A percentile compares a stretch with the other conserved stretches of the same genome.
Evolutionary conservation across 768 basidiomycete species (phyloP).

Genomic region (Suillus clintonianus): DNA sequence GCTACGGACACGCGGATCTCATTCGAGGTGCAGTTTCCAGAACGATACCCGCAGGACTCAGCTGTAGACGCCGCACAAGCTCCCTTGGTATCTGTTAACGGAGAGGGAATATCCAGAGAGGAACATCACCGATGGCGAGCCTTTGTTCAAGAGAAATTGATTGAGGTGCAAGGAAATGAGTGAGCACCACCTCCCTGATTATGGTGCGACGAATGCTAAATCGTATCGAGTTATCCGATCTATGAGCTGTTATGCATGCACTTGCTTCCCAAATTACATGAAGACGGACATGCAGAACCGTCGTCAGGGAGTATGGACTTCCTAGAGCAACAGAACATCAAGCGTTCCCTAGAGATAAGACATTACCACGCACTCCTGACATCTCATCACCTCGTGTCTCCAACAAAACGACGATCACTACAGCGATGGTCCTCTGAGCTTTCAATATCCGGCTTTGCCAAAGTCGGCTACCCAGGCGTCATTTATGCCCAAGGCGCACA

Average conservation of each 20-base stretch:
- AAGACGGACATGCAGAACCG: constrained; percentile 22
- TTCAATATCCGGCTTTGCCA: constrained; percentile 63
- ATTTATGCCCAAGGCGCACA: constrained; percentile 68
- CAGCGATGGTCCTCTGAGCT: constrained; percentile 59
- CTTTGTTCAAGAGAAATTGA: constrained; percentile 38
- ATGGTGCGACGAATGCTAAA: neutral
- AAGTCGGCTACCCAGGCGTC: constrained; percentile 74
- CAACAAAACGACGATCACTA: constrained; percentile 60
- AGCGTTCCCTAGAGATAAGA: neutral
- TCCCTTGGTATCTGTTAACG: constrained; percentile 42
- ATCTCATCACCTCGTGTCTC: constrained; percentile 72
- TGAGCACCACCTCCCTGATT: constrained; percentile 17
- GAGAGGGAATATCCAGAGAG: constrained; percentile 44
- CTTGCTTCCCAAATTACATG: constrained; percentile 58
- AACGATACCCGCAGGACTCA: constrained; percentile 12
- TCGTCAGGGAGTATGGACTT: neutral
- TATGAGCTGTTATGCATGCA: constrained; percentile 61
- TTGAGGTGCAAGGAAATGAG: constrained; percentile 35
- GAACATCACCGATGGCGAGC: constrained; percentile 54
- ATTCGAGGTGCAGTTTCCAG: constrained; percentile 39
- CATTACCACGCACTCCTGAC: constrained; percentile 65
- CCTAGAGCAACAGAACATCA: neutral
- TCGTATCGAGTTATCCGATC: constrained; percentile 50
- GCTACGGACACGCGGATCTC: constrained; percentile 28
- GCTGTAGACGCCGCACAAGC: neutral